A percentile compares a stretch with the other conserved stretches of the same genome.
phyloP scores from a whole-genome alignment of 331 rosid genomes.

The Arachis monticola region DNA sequence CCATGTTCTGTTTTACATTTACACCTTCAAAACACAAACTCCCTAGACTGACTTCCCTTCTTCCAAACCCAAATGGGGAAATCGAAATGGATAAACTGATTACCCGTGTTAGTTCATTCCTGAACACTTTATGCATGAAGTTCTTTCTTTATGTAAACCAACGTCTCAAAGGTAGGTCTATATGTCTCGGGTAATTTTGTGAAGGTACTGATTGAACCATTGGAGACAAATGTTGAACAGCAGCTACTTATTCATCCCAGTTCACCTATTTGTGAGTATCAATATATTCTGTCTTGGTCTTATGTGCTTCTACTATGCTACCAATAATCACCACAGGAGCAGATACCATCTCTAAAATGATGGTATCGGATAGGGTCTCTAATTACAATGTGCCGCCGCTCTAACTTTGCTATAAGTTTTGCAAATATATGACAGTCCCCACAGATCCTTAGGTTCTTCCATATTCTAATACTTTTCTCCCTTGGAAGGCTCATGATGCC shows the following conservation, averaged over 20 bases:
- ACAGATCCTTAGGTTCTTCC: slow-evolving; percentile 91
- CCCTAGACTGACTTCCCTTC: not conserved
- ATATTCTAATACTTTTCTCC: slow-evolving; percentile 68
- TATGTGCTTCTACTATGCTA: slow-evolving; percentile 41
- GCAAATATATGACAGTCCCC: slow-evolving; percentile 92
- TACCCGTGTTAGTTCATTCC: slow-evolving; percentile 40
- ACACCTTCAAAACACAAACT: not conserved
- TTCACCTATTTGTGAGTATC: not conserved
- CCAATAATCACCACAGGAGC: slow-evolving; percentile 95
- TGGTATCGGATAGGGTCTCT: slow-evolving; percentile 92
- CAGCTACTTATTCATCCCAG: not conserved
- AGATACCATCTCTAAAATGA: slow-evolving; percentile 75
- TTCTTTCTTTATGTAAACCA: slow-evolving; percentile 41
- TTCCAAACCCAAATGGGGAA: not conserved
- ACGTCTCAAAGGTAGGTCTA: slow-evolving; percentile 31
- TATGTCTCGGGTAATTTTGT: too few relatives aligned
- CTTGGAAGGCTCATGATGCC: slow-evolving; percentile 76
- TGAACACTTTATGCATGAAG: slow-evolving; percentile 51
- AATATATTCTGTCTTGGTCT: not conserved
- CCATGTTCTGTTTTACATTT: not conserved
- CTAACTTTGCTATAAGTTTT: slow-evolving; percentile 65
- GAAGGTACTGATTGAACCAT: slow-evolving; percentile 45
- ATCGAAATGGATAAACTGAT: slow-evolving; percentile 16
- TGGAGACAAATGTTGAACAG: slow-evolving; percentile 47
- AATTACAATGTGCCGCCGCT: slow-evolving; percentile 67